phyloP scores from a whole-genome alignment of 2,329 filamentous ascomycete species.

The Byssochlamys sp. region DNA sequence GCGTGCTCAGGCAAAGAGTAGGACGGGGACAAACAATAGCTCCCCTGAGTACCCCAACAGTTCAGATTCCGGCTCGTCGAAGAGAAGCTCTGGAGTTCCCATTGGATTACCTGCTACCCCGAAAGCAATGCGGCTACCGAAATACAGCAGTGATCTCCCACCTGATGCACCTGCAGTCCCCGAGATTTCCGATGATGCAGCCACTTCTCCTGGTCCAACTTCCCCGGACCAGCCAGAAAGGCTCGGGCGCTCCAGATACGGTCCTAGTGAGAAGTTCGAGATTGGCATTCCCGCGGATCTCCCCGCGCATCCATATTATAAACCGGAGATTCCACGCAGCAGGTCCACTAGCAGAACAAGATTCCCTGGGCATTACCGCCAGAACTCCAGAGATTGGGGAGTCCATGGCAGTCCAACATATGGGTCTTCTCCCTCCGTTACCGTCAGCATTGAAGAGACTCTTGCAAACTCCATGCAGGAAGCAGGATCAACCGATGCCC shows the following conservation, averaged over 20 bases:
- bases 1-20: conserved; percentile 21
- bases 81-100: conserved; percentile 40
- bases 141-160: conserved; percentile 46
- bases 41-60: conserved; percentile 32
- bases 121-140: conserved; percentile 74
- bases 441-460: conserved; percentile 47
- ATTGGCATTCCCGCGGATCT: conserved; percentile 20
- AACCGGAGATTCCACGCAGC: conserved; percentile 30
- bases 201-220: conserved; percentile 25
- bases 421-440: conserved; percentile 29
- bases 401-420: conserved; percentile 14
- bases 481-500: conserved; percentile 6
- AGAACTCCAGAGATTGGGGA: conserved; percentile 16
- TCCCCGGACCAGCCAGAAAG: conserved; percentile 29
- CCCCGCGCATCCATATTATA: conserved; percentile 33
- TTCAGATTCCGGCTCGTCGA: conserved; percentile 31
- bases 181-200: conserved; percentile 44
- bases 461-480: conserved; percentile 21
- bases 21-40: conserved; percentile 23
- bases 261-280: conserved; percentile 24
- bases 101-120: conserved; percentile 84
- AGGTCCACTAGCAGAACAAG: conserved; percentile 32
- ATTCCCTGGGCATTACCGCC: conserved; percentile 20
- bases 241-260: conserved; percentile 32
- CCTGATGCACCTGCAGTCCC: conserved; percentile 47